Conservation (phyloP, 176 grass and related monocot species). For the Musa acuminata region DNA sequence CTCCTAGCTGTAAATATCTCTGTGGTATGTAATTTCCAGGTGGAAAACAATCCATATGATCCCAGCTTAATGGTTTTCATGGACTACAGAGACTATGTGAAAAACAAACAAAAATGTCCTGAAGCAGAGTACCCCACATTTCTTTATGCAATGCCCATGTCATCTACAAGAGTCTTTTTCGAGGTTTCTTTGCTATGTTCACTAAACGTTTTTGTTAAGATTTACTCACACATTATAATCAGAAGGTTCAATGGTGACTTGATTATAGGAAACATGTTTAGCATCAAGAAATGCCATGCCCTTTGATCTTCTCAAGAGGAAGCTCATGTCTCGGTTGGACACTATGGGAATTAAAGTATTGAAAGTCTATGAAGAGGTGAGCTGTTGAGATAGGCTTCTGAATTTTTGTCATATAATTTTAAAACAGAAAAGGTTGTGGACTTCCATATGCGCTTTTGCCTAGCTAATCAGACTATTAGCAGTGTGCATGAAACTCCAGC, state of each 20-base stretch:
- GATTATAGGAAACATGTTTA: conserved; percentile 83
- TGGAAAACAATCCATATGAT: conserved; percentile 93
- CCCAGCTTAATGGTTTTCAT: conserved; percentile 99
- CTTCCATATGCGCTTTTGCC: no score
- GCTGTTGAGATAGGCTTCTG: neutral
- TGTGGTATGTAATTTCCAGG: conserved; percentile 60
- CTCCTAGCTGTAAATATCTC: conserved; percentile 6
- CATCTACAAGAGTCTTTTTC: conserved; percentile 81
- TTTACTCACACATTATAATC: neutral
- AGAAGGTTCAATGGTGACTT: conserved; percentile 18
- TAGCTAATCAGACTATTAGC: no score
- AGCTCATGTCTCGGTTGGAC: conserved; percentile 74
- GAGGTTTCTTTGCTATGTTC: conserved; percentile 38
- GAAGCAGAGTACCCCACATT: conserved; percentile 80
- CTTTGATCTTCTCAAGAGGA: conserved; percentile 94
- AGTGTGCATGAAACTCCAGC: no score
- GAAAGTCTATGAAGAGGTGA: conserved; percentile 83
- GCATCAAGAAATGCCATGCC: conserved; percentile 96
- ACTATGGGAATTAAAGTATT: conserved; percentile 70
- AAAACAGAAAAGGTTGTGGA: neutral
- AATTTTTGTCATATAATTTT: neutral
- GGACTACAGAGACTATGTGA: conserved; percentile 92
- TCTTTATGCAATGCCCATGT: conserved; percentile 98
- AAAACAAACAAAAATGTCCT: conserved; percentile 39
- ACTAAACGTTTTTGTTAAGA: neutral